A percentile compares a stretch with the other conserved stretches of the same genome.
Evolutionary conservation across 768 basidiomycete species (phyloP).

Genomic region (Lactarius sanguifluus): DNA sequence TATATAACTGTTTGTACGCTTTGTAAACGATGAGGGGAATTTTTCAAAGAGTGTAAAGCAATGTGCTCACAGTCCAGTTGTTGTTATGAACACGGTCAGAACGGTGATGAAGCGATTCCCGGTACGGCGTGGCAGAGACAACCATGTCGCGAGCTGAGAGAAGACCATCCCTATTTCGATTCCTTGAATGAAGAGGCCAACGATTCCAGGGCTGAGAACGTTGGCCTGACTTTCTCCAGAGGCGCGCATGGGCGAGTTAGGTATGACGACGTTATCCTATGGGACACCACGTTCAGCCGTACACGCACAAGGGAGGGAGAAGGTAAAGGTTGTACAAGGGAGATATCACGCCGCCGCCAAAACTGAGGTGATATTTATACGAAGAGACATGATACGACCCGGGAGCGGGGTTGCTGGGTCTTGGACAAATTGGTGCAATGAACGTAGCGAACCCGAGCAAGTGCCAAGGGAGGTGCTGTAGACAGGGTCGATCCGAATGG

Average conservation of each 20-base stretch:
- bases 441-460: neutral
- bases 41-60: neutral
- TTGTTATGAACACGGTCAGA: conserved; percentile 11
- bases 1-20: conserved; percentile 3
- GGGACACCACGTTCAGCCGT: too few species aligned
- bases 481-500: neutral
- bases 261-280: neutral
- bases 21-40: neutral
- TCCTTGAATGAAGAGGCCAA: conserved; percentile 21
- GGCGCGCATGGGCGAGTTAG: neutral
- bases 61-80: conserved; percentile 4
- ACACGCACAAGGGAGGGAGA: too few species aligned
- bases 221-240: neutral
- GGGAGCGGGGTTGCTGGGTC: neutral
- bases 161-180: conserved; percentile 10
- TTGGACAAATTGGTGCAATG: neutral
- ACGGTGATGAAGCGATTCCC: neutral
- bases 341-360: neutral
- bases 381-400: neutral
- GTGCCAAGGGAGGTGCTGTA: neutral
- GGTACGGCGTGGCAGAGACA: neutral
- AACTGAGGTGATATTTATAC: neutral
- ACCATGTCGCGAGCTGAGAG: conserved; percentile 6
- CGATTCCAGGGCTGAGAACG: neutral
- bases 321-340: neutral